Conservation (phyloP, 148 eudicot species). For the Euryodendron excelsum region DNA sequence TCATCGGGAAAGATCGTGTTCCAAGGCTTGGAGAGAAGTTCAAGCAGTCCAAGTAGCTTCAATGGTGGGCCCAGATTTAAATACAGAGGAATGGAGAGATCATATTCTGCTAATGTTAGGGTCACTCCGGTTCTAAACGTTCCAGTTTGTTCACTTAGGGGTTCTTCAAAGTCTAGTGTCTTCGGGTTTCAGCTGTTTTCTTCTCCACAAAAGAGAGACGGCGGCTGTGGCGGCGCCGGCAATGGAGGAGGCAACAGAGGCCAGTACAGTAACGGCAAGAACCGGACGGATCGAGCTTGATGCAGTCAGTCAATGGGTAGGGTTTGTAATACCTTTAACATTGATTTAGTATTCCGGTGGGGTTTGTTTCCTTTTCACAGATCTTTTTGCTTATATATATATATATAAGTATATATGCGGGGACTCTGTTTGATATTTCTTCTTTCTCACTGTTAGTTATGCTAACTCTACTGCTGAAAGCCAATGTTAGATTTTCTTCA, state of each 20-base stretch:
- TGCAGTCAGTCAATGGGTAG: too few species aligned
- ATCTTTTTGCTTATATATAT: too few species aligned
- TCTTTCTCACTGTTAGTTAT: not conserved
- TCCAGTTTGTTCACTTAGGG: constrained; percentile 74
- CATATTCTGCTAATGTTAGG: constrained; percentile 74
- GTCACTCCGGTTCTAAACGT: constrained; percentile 85
- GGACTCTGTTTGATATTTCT: not conserved
- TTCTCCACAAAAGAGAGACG: constrained; percentile 43
- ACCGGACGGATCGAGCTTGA: constrained; percentile 28
- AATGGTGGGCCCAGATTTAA: constrained; percentile 67
- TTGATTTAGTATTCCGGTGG: constrained; percentile 6
- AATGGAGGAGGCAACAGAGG: constrained; percentile 12
- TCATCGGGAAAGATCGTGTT: constrained; percentile 80
- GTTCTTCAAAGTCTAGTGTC: constrained; percentile 58
- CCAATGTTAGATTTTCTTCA: constrained; percentile 4
- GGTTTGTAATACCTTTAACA: too few species aligned
- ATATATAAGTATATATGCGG: not conserved
- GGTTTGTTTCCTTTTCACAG: not conserved
- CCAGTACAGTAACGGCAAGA: constrained; percentile 21
- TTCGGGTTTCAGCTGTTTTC: constrained; percentile 58
- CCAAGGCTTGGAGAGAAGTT: constrained; percentile 67
- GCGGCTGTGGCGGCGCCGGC: not conserved
- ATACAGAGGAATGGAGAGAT: constrained; percentile 68
- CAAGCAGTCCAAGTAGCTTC: constrained; percentile 83
- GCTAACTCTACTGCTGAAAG: not conserved